A percentile compares a stretch with the other conserved stretches of the same genome.
These are phyloP conservation scores for Aspergillus viridinutans DNA, from an alignment of 2,329 filamentous ascomycete species.

Conservation along the genomic window DNA sequence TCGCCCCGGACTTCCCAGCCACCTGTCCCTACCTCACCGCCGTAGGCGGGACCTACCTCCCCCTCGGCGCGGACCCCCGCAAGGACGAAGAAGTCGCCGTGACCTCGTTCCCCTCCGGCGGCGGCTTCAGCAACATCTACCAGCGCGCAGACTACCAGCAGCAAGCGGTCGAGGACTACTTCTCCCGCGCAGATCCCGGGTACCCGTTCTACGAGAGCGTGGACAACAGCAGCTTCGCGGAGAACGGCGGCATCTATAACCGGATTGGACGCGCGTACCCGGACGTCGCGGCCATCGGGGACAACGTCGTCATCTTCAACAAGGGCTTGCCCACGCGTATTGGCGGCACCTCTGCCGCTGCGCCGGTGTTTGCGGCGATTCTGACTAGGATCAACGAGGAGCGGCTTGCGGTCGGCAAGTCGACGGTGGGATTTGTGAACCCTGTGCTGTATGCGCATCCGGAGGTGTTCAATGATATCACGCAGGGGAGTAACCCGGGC, in stretches of 20 bases:
- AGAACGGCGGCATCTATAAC: slow-evolving; percentile 30
- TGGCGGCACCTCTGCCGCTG: slow-evolving; percentile 42
- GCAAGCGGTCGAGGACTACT: slow-evolving; percentile 34
- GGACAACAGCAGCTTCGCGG: slow-evolving; percentile 28
- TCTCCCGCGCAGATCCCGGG: slow-evolving; percentile 18
- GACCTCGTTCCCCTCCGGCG: slow-evolving; percentile 37
- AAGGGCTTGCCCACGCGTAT: slow-evolving; percentile 17
- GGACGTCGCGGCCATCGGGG: slow-evolving; percentile 35
- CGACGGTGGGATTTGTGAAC: slow-evolving; percentile 53
- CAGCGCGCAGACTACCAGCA: slow-evolving; percentile 37
- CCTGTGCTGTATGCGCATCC: slow-evolving; percentile 32
- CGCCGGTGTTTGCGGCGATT: slow-evolving; percentile 53
- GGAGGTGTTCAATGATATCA: slow-evolving; percentile 30
- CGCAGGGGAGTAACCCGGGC: slow-evolving; percentile 26
- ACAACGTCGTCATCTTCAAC: slow-evolving; percentile 31
- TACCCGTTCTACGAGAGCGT: slow-evolving; percentile 31
- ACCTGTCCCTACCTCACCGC: slow-evolving; percentile 33
- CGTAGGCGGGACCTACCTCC: slow-evolving; percentile 39
- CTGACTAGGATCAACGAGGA: slow-evolving; percentile 54
- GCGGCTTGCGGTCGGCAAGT: slow-evolving; percentile 47
- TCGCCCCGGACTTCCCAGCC: slow-evolving; percentile 37
- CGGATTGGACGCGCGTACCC: slow-evolving; percentile 33
- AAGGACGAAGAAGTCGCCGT: slow-evolving; percentile 35
- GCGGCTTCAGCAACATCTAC: slow-evolving; percentile 44
- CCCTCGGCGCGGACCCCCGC: slow-evolving; percentile 20